phyloP scores from a whole-genome alignment of 1,139 yeast species.

The Saccharomyces hybrid region DNA sequence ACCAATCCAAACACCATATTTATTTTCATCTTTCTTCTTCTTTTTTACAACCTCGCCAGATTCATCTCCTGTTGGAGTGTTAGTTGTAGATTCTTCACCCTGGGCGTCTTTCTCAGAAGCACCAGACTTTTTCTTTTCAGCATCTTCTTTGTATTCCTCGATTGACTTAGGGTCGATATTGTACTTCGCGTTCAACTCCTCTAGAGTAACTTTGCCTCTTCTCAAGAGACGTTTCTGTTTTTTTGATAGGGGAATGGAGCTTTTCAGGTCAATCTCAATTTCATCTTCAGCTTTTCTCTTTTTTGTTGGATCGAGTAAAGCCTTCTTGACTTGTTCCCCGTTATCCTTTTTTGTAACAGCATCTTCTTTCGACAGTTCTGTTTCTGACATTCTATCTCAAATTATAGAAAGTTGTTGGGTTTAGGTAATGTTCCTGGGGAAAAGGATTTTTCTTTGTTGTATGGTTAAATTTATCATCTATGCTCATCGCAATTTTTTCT shows the following conservation, averaged over 20 bases:
- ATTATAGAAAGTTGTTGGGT: background rate
- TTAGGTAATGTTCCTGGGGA: background rate
- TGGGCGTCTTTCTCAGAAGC: slow-evolving; percentile 12
- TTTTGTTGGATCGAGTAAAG: slow-evolving; percentile 29
- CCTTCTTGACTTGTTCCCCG: slow-evolving; percentile 21
- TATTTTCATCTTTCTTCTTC: slow-evolving; percentile 33
- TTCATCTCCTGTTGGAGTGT: slow-evolving; percentile 11
- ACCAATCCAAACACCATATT: slow-evolving; percentile 88
- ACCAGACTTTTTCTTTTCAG: slow-evolving; percentile 17
- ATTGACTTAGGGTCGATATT: slow-evolving; percentile 33
- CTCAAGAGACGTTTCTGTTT: slow-evolving; percentile 84
- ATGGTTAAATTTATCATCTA: background rate
- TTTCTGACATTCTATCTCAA: background rate
- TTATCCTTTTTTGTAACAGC: slow-evolving; percentile 2
- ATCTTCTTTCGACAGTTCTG: slow-evolving; percentile 1
- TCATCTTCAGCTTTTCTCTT: slow-evolving; percentile 42
- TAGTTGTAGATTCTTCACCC: slow-evolving; percentile 11
- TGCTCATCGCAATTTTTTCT: background rate
- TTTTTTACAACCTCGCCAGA: slow-evolving; percentile 13
- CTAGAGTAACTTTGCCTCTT: slow-evolving; percentile 56
- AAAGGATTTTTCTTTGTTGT: background rate
- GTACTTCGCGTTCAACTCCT: slow-evolving; percentile 44
- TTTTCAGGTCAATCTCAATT: slow-evolving; percentile 70
- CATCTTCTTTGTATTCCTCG: slow-evolving; percentile 32
- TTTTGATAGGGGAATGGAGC: slow-evolving; percentile 78